Base-by-base conservation (phyloP, 495 filamentous ascomycete genomes). In the Chaetomium fimeti region DNA sequence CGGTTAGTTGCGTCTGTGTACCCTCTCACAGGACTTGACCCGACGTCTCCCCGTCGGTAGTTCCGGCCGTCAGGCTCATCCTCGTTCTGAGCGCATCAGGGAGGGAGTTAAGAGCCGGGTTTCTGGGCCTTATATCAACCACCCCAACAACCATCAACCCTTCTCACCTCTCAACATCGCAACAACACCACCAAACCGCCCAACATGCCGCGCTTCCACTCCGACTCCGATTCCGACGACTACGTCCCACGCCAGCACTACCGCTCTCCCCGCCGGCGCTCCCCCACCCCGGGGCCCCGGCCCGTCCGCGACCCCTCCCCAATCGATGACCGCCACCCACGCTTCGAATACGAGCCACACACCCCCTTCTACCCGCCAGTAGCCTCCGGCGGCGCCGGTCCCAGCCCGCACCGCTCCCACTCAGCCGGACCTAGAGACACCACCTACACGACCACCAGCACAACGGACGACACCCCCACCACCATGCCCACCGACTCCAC, bases 291-390 rank as follows among this genome's bases (percentile, higher is more conserved):
- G 29, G 32, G 24, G 18, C 40, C 62, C 16, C 64, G 38, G 42
- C 60, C 27, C 59, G 42, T 43, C 24, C 60, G 60, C 51, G 60
- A 62, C 60, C 29, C 28, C 22, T 42, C 22, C 24, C 38, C 60
- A 2, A 18, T 18, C 27, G 25, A 53, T 27, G 28, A 61, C 32
- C 42, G 12, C 45, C 60, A 61, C 27, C 47, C 27, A 3, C 60
- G 49, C 28, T 27, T 65, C 18, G 12, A 68, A 29, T 62, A 52
- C 53, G 62, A 68, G 45, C 32, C 43, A 0, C 52, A 62, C 57
- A 66, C 57, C 42, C 57, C 64, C 13, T 64, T 66, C 51, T 69
- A 69, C 63, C 56, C 60, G 5, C 55, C 63, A 16, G 15, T 43
- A 6, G 27, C 51, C 5, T 42, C 58, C 12, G 47, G 40, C 48